A percentile compares a stretch with the other conserved stretches of the same genome.
These are phyloP conservation scores for Cnidoscolus chayamansa DNA, from an alignment of 441 rosid genomes.

Conservation along the genomic window DNA sequence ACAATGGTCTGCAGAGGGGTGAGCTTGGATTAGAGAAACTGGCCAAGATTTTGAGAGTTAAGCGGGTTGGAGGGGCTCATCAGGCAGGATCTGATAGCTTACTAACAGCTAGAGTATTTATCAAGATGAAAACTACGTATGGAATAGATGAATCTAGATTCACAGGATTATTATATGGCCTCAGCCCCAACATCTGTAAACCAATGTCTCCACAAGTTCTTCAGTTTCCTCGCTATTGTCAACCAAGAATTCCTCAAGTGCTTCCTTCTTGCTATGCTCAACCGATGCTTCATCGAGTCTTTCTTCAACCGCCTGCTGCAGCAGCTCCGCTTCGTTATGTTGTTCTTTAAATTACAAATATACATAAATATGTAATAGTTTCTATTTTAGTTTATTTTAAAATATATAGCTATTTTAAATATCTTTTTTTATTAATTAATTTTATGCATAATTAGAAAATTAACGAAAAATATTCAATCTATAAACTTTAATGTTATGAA, in stretches of 20 bases:
- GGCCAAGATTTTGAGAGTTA: background rate
- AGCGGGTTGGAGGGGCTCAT: slow-evolving; percentile 13
- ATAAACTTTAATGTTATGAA: too few species aligned
- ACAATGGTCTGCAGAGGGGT: background rate
- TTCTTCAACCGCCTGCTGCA: too few species aligned
- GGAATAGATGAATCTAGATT: background rate
- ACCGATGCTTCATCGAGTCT: too few species aligned
- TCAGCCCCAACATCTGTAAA: background rate
- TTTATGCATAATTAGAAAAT: too few species aligned
- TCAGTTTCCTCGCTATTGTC: background rate
- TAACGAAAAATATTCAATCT: too few species aligned
- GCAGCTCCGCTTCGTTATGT: too few species aligned
- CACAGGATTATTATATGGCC: slow-evolving; percentile 2
- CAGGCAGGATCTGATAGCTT: slow-evolving; percentile 19
- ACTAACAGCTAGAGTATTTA: slow-evolving; percentile 4
- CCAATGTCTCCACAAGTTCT: background rate
- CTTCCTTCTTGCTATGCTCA: too few species aligned
- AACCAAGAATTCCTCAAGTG: background rate
- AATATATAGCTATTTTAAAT: too few species aligned
- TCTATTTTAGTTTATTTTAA: too few species aligned
- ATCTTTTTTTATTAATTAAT: too few species aligned
- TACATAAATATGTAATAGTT: too few species aligned
- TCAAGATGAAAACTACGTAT: background rate
- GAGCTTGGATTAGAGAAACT: slow-evolving; percentile 15
- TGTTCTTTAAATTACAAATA: too few species aligned